phyloP scores from a whole-genome alignment of 139 green algal genomes.

The Chlorella sp. region DNA sequence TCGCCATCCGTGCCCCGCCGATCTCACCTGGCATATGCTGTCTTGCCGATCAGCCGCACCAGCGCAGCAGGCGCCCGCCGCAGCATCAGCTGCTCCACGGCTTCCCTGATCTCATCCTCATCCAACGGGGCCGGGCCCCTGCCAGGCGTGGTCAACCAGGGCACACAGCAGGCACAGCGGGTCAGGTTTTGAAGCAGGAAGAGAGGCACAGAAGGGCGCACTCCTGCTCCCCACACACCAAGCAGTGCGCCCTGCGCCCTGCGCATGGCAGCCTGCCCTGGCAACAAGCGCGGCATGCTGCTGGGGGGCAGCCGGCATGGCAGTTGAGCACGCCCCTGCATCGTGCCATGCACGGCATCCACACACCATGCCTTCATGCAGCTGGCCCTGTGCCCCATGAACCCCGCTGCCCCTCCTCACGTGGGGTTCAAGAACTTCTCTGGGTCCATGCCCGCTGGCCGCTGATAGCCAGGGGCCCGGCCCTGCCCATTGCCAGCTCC shows the following conservation, averaged over 20 bases:
- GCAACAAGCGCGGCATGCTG: not conserved
- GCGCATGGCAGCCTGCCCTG: too few species aligned
- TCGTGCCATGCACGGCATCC: not conserved
- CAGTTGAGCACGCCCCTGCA: not conserved
- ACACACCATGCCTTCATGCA: not conserved
- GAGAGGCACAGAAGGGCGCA: not conserved
- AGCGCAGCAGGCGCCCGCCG: conserved; percentile 50
- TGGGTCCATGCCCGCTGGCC: conserved; percentile 5
- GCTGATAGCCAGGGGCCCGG: not conserved
- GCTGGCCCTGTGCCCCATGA: not conserved
- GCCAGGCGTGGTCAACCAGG: not conserved
- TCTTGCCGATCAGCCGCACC: conserved; percentile 62
- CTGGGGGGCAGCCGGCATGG: not conserved
- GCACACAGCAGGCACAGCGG: not conserved
- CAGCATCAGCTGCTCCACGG: conserved; percentile 52
- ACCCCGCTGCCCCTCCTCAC: not conserved
- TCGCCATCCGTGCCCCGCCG: too few species aligned
- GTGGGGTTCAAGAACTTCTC: conserved; percentile 50
- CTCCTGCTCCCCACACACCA: not conserved
- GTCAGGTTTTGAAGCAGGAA: not conserved
- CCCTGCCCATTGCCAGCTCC: not conserved
- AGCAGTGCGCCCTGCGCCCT: not conserved
- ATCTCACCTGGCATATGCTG: conserved; percentile 50
- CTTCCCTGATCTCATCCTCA: conserved; percentile 61
- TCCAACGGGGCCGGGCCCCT: conserved; percentile 49